Evolutionary conservation across 768 basidiomycete genomes (phyloP).

Genomic region (Coprinopsis strossmayeri): DNA sequence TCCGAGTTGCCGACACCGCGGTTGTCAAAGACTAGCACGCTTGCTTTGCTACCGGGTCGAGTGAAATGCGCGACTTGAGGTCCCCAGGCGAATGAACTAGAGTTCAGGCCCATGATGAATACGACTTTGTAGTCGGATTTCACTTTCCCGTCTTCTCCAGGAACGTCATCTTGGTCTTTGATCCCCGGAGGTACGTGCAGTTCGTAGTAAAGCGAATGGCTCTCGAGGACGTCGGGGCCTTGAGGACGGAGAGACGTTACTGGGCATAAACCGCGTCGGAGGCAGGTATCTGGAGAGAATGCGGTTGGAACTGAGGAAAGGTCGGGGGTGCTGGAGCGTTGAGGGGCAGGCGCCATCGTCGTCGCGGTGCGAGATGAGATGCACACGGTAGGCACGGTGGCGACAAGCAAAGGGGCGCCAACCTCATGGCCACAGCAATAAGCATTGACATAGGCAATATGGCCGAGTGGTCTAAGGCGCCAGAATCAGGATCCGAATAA

Average conservation of each 20-base stretch:
- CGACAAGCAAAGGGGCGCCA: too few species aligned
- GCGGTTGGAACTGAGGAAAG: conserved; percentile 30
- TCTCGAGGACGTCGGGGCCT: conserved; percentile 42
- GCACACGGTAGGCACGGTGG: too few species aligned
- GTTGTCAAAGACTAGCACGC: conserved; percentile 75
- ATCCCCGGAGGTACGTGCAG: conserved; percentile 47
- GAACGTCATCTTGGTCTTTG: too few species aligned
- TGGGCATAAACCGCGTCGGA: conserved; percentile 71
- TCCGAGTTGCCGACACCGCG: conserved; percentile 76
- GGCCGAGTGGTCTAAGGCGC: conserved; percentile 18
- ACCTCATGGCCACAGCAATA: too few species aligned
- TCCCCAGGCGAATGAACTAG: conserved; percentile 56
- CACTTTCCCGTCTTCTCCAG: conserved; percentile 35
- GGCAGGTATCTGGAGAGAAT: conserved; percentile 56
- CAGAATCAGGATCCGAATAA: conserved; percentile 13
- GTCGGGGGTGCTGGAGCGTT: not conserved
- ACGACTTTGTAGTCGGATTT: conserved; percentile 61
- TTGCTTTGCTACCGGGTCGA: conserved; percentile 29
- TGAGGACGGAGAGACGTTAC: conserved; percentile 48
- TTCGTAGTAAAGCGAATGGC: conserved; percentile 76
- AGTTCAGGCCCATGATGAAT: conserved; percentile 76
- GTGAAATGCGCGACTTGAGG: conserved; percentile 62
- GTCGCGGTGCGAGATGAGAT: not conserved
- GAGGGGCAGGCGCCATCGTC: not conserved
- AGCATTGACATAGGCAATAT: too few species aligned